Evolutionary conservation across 768 basidiomycete genomes (phyloP), one percentile per base, ranked within the genome.

Genomic region (Hemileccinum rubropunctum): DNA sequence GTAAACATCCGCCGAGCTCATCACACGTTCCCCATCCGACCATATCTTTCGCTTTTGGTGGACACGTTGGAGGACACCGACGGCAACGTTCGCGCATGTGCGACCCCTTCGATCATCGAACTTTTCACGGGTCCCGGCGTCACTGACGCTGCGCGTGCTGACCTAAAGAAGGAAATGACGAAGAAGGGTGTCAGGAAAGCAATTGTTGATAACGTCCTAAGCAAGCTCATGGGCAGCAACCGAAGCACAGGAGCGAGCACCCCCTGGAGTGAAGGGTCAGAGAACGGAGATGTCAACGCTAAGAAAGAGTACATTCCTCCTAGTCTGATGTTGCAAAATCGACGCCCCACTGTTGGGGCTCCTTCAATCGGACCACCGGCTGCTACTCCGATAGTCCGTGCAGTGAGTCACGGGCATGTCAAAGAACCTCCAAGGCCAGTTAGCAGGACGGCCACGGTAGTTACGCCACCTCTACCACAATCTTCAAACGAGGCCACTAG

Each of bases 31-130:
- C 91, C 91, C 32, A 81, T 97, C 37, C 79, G 88, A 39, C 80
- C 88, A 6, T 98, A 87, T 69, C 79, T 95, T 28, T 68, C 87
- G 1, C 70, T 77, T 12, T 80, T 99, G 43, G 91, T 98, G 30
- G 89, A 86, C 48, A 76, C 85, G 34, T 76, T 99, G 27, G 91
- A 98, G 72, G 95, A 98, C 68, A 82, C 84, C 1, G 97, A 99
- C 62, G 81, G 87, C 17, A 82, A 83, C 58, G 97, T 98, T 45
- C 86, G 97, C 38, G 88, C 93, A 48, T 86, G 84, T 63, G 86
- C 95, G 8, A 82, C 86, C 42, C 79, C 81, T 58, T 84, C 91
- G 1, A 79, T 92, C 50, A 79, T 97, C 14, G 83, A 86, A 56
- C 76, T 99, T 47, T 95, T 98, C 63, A 84, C 91, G 1, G 89